Conservation (phyloP, 768 basidiomycete species). For the Leccinum subgranulosum region DNA sequence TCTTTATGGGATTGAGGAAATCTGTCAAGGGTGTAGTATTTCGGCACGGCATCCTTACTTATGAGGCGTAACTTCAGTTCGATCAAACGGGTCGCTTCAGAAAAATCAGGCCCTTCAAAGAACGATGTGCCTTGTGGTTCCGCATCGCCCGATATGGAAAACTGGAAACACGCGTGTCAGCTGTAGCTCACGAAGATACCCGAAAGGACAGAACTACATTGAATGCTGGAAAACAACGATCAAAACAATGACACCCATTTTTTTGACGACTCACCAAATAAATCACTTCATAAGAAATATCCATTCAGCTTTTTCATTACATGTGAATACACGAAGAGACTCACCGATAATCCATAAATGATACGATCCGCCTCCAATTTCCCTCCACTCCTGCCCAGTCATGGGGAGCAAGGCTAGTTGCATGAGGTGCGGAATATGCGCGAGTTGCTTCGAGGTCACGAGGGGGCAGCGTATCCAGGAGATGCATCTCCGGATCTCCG, state of each 20-base stretch:
- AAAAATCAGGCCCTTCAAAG: conserved; percentile 53
- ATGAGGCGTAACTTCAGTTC: conserved; percentile 53
- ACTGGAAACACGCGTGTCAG: conserved; percentile 8
- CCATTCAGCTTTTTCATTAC: conserved; percentile 26
- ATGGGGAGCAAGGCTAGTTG: conserved; percentile 25
- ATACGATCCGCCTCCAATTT: conserved; percentile 71
- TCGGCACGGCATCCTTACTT: conserved; percentile 23
- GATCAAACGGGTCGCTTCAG: conserved; percentile 64
- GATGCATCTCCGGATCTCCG: conserved; percentile 39
- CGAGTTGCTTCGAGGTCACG: conserved; percentile 49
- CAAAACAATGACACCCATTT: background rate
- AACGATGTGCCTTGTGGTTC: conserved; percentile 30
- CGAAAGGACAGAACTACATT: conserved; percentile 37
- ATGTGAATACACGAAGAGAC: conserved; percentile 20
- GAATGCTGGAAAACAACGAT: conserved; percentile 36
- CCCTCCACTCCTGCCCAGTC: conserved; percentile 81
- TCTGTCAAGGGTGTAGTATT: conserved; percentile 17
- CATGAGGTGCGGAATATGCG: conserved; percentile 51
- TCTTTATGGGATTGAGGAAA: conserved; percentile 22
- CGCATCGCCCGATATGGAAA: conserved; percentile 22
- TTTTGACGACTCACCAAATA: conserved; percentile 18
- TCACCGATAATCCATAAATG: conserved; percentile 77
- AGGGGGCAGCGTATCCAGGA: conserved; percentile 42
- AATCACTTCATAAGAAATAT: conserved; percentile 14
- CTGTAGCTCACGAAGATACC: background rate